phyloP scores from a whole-genome alignment of 805 yeast genomes.

The Sugiyamaella marilandica region DNA sequence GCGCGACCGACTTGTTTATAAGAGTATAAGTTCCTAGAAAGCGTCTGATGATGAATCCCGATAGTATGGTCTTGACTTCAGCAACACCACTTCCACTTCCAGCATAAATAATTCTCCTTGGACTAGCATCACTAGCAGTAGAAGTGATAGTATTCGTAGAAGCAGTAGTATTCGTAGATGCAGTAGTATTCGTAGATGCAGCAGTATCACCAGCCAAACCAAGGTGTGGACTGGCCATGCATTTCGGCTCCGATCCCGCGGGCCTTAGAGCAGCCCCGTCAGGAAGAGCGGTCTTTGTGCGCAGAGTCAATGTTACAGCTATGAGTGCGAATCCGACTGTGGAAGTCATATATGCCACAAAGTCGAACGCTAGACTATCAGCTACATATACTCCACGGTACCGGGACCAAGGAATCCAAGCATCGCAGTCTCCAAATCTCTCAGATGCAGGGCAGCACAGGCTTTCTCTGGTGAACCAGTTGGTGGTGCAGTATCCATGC shows the following conservation, averaged over 20 bases:
- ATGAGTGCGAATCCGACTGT: conserved; percentile 41
- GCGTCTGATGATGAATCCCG: conserved; percentile 52
- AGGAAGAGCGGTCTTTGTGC: conserved; percentile 41
- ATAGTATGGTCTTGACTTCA: conserved; percentile 54
- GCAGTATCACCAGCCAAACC: not conserved
- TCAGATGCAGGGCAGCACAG: conserved; percentile 37
- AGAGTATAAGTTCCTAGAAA: conserved; percentile 51
- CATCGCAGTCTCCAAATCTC: conserved; percentile 29
- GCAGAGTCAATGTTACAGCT: conserved; percentile 43
- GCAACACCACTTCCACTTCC: conserved; percentile 61
- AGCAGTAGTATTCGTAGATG: not conserved
- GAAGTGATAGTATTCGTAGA: not conserved
- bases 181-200: not conserved
- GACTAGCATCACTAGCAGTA: not conserved
- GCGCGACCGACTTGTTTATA: conserved; percentile 43
- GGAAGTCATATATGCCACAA: conserved; percentile 32
- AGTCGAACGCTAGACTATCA: conserved; percentile 4
- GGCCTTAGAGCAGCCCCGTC: conserved; percentile 1
- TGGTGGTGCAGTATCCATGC: conserved; percentile 46
- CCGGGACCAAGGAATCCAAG: conserved; percentile 46
- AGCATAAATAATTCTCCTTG: conserved; percentile 38
- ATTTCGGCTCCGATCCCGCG: not conserved
- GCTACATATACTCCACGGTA: conserved; percentile 8
- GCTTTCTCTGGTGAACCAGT: conserved; percentile 42
- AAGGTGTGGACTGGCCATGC: no score